A percentile compares a stretch with the other conserved stretches of the same genome.
Evolutionary conservation across 208 protist genomes (phyloP).

Genomic region (Tritrichomonas musculus): DNA sequence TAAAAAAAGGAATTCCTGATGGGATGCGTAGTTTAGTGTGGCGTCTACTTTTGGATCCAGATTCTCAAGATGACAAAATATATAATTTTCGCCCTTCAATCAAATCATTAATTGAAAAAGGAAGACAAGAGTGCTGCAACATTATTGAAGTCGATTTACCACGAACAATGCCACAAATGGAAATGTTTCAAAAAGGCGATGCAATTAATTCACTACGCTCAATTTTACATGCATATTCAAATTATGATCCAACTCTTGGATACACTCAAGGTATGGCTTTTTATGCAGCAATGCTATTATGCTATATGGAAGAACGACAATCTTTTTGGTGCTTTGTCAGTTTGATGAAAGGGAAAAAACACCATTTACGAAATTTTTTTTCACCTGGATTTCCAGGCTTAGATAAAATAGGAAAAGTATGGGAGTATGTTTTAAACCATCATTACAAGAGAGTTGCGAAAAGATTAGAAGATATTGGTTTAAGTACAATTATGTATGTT

Average conservation of each 20-base stretch:
- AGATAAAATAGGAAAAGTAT: background rate
- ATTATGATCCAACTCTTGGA: background rate
- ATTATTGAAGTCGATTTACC: background rate
- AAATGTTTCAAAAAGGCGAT: background rate
- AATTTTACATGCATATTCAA: background rate
- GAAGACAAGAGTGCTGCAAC: background rate
- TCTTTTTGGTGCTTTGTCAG: background rate
- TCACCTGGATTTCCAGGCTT: background rate
- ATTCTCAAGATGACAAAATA: too few relatives aligned
- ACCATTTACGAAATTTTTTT: background rate
- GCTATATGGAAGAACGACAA: background rate
- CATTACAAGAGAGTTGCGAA: background rate
- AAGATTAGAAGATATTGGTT: background rate
- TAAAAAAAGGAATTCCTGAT: slow-evolving; percentile 28
- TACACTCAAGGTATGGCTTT: slow-evolving; percentile 1
- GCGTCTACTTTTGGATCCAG: background rate
- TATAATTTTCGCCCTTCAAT: background rate
- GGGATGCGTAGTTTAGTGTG: background rate
- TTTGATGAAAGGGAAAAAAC: background rate
- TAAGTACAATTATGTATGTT: background rate
- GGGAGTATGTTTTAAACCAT: background rate
- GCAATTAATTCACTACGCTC: background rate
- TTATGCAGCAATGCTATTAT: background rate
- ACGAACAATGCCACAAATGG: background rate
- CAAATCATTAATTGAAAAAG: background rate